These are phyloP conservation scores for Yamadazyma laniorum DNA, from an alignment of 805 yeast species.

Conservation along the genomic window DNA sequence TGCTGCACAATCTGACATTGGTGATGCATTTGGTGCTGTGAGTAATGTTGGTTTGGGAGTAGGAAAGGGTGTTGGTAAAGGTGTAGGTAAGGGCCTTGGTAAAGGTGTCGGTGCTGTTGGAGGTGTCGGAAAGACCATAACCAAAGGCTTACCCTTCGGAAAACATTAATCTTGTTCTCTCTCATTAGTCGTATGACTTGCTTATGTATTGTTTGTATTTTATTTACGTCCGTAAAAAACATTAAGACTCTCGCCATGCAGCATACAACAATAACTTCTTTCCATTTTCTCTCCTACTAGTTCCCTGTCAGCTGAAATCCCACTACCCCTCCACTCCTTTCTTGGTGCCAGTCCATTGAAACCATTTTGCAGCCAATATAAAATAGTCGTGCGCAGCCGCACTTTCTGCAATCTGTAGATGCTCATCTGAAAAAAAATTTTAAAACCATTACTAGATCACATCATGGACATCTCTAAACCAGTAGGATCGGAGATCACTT, in stretches of 20 bases:
- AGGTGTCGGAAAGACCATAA: conserved; percentile 35
- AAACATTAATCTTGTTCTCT: conserved; percentile 9
- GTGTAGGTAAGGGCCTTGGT: conserved; percentile 30
- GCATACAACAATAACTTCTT: no score
- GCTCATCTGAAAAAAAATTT: conserved; percentile 12
- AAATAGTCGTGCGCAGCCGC: no score
- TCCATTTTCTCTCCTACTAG: no score
- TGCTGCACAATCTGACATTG: conserved; percentile 13
- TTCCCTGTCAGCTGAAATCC: no score
- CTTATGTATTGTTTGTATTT: conserved; percentile 4
- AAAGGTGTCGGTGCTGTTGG: conserved; percentile 26
- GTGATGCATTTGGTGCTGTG: conserved; percentile 46
- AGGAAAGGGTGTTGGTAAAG: conserved; percentile 40
- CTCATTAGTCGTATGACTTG: not conserved
- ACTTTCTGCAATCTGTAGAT: no score
- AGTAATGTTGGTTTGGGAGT: conserved; percentile 41
- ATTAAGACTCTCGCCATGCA: no score
- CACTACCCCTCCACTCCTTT: no score
- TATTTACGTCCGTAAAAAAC: no score
- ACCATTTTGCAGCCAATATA: no score
- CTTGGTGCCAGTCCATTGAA: no score
- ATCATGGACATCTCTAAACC: conserved; percentile 94
- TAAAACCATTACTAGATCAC: conserved; percentile 1
- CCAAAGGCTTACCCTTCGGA: conserved; percentile 38
- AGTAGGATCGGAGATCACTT: conserved; percentile 87